Evolutionary conservation across 164 flowering plant genomes (phyloP), one percentile per base, ranked within the genome.

Genomic region (Houttuynia cordata): DNA sequence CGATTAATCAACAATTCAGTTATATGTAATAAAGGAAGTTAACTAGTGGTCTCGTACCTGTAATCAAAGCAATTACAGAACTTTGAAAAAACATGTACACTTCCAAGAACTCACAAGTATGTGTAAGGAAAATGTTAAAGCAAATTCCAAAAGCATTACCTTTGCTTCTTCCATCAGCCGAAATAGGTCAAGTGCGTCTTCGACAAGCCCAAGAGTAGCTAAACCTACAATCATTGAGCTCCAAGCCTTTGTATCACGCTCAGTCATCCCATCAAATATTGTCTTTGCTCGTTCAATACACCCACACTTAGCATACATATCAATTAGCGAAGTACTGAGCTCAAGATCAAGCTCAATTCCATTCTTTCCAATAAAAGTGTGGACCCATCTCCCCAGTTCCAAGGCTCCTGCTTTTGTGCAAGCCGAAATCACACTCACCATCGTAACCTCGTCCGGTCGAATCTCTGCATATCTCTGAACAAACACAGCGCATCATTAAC

Each of bases 291-390:
- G 75, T 41, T 75, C 75, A 21, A 81, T 70, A 47, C 67, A 66
- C 20, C 85, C 85, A 57, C 85, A 81, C 61, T 70, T 81, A 0
- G 78, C 74, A 51, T 78, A 78, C 81, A 79, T 78, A 65, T 79
- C 73, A 25, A 81, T 69, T 40, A 81, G 77, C 1, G 82, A 74
- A 59, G 80, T 81, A 63, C 73, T 62, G 14, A 81, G 75, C 72
- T 72, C 79, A 61, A 81, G 67, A 61, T 78, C 82, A 14, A 63
- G 22, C 1, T 53, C 23, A n/a, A 78, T 70, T 8, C 54, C 34
- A 37, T 51, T 66, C 65, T 69, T 75, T 42, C 68, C 64, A 18
- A 79, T 69, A 65, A 70, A 77, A 0, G 70, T 71, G 69, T 79
- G 81, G 42, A 79, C 73, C 82, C 80, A 79, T 58, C 66, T 62